Base-by-base conservation (phyloP, 1,139 yeast species). In the Sugiyamaella pinicola region DNA sequence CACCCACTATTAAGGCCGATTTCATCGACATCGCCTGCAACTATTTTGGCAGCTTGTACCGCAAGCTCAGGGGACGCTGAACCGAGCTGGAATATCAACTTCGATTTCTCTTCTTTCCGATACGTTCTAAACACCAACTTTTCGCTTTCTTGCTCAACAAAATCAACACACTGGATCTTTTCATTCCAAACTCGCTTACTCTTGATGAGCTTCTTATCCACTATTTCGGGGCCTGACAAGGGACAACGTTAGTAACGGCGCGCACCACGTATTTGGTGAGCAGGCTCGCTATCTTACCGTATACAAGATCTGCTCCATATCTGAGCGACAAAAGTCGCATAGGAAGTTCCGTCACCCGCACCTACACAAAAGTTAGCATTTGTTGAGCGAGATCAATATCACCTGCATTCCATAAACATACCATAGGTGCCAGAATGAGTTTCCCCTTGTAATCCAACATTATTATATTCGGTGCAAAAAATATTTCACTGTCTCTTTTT, bases 1-100 rank as follows among this genome's bases (percentile, higher is more conserved):
- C 99, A 93, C 3, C 99, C 99, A 39, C 96, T 89, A 68, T 93
- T 93, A 57, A 93, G 80, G 67, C 93, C 99, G 12, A 93, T 86
- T 7, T 96, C 98, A 57, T 84, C 90, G 1, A 93, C 98, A 68
- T 93, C 99, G 1, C 76, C 65, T 13, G 91, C 89, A 2, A 93
- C 87, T 46, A 84, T 76, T 53, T 77, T 73, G 0, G 96, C 97
- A 0, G 97, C 99, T 57, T 83, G 74, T 0, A 89, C 96, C 0
- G 99, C 99, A 18, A 90, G 71, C 0, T 82, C 85, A 0, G 98
- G 85, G 58, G 82, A 79, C 0, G 96, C 80, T 0, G 96, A 84
- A 7, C 99, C 99, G 73, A 93, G 76, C 71, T 93, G 99, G 64
- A 93, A 89, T 15, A 93, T 84, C 46, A 93, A 69, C 64, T 76